phyloP scores from a whole-genome alignment of 257 asterid genomes.

The Cruciata laevipes region DNA sequence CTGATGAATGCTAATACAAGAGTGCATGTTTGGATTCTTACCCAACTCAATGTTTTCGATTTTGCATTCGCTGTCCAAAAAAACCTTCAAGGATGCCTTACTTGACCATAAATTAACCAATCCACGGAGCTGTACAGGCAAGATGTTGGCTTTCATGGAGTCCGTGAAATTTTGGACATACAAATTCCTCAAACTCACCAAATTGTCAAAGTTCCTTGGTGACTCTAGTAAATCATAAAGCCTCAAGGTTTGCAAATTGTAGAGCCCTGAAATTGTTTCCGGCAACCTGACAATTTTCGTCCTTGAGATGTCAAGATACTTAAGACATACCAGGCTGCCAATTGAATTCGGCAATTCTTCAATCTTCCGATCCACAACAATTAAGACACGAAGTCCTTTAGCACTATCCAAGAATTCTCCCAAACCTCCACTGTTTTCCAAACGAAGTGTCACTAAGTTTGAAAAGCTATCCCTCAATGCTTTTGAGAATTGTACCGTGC shows the following conservation, averaged over 20 bases:
- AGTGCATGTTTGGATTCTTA: background rate
- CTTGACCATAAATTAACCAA: background rate
- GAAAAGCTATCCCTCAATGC: background rate
- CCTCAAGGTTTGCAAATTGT: conserved; percentile 22
- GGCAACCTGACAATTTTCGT: conserved; percentile 2
- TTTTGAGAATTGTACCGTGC: background rate
- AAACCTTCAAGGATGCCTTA: too few species aligned
- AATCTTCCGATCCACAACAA: too few species aligned
- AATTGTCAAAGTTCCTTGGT: conserved; percentile 13
- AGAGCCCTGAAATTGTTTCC: conserved; percentile 11
- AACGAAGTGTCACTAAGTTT: background rate
- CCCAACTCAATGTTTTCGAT: background rate
- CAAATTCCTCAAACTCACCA: conserved; percentile 16
- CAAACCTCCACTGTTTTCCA: background rate
- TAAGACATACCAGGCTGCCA: background rate
- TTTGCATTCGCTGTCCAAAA: background rate
- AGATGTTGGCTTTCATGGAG: background rate
- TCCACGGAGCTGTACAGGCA: background rate
- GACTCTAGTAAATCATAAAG: background rate
- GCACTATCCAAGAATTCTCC: background rate
- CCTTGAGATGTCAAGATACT: conserved; percentile 16
- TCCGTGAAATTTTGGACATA: background rate
- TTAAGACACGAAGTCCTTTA: too few species aligned
- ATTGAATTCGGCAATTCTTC: too few species aligned
- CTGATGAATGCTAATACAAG: conserved; percentile 2